Conservation (phyloP, 495 filamentous ascomycete genomes). For the Endocarpon pusillum region DNA sequence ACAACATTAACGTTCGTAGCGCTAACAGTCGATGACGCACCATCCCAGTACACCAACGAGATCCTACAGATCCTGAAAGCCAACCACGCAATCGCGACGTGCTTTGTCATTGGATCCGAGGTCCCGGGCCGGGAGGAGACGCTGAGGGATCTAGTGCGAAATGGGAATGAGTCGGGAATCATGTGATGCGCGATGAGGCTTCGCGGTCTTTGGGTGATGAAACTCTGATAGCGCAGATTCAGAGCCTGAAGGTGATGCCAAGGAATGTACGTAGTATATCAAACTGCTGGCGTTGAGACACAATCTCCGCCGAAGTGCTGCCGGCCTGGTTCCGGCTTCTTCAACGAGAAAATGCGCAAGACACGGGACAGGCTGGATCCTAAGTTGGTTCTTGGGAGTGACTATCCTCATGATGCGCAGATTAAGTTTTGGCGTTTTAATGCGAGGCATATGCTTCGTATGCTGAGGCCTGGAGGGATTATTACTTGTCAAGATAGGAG, state of each 20-base stretch:
- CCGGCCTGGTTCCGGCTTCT: conserved; percentile 68
- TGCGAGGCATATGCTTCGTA: conserved; percentile 62
- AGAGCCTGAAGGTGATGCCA: conserved; percentile 30
- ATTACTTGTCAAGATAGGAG: conserved; percentile 73
- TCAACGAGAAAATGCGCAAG: conserved; percentile 45
- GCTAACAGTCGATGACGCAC: conserved; percentile 73
- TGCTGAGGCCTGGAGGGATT: conserved; percentile 56
- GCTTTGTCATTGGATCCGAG: conserved; percentile 67
- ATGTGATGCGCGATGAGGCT: conserved; percentile 73
- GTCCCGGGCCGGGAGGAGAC: conserved; percentile 40
- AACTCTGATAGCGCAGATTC: conserved; percentile 22
- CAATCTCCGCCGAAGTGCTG: conserved; percentile 41
- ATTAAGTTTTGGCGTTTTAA: conserved; percentile 50
- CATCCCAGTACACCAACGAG: conserved; percentile 50
- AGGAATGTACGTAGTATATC: conserved; percentile 37
- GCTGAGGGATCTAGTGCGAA: conserved; percentile 41
- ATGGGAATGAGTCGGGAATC: conserved; percentile 63
- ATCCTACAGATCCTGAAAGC: conserved; percentile 47
- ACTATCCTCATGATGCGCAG: conserved; percentile 80
- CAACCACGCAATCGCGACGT: conserved; percentile 47
- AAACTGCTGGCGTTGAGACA: conserved; percentile 11
- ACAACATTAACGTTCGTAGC: conserved; percentile 45
- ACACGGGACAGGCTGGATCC: conserved; percentile 40
- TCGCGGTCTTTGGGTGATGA: conserved; percentile 27
- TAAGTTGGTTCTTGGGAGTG: conserved; percentile 53